A percentile compares a stretch with the other conserved stretches of the same genome.
Evolutionary conservation across 2,329 filamentous ascomycete species (phyloP).

Genomic region (Aureobasidium melanogenum): DNA sequence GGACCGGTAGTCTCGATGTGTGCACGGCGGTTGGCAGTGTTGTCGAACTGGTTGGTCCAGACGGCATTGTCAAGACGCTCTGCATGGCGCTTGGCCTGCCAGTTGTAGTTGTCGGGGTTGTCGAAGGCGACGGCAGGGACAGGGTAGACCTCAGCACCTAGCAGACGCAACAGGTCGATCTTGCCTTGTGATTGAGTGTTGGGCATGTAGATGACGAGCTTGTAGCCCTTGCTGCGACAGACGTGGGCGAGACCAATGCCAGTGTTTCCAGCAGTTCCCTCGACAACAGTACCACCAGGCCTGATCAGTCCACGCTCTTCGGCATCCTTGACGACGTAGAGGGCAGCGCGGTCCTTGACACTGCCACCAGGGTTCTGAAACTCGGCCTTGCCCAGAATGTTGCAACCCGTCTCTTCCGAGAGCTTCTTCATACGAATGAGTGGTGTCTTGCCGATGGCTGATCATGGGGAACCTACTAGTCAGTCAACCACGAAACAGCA

Average conservation of each 20-base stretch:
- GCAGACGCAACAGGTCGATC: conserved; percentile 80
- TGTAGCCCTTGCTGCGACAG: conserved; percentile 84
- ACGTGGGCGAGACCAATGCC: conserved; percentile 97
- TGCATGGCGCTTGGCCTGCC: conserved; percentile 87
- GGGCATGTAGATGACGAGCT: conserved; percentile 98
- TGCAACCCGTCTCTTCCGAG: conserved; percentile 85
- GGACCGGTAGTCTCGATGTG: conserved; percentile 96
- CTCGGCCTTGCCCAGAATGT: conserved; percentile 91
- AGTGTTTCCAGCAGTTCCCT: conserved; percentile 95
- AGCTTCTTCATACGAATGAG: conserved; percentile 83
- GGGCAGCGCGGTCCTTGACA: conserved; percentile 90
- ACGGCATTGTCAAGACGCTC: conserved; percentile 78
- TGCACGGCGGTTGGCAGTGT: conserved; percentile 83
- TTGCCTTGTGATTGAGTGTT: conserved; percentile 98
- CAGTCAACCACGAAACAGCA: conserved; percentile 8
- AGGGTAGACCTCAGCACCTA: conserved; percentile 91
- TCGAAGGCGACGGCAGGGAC: conserved; percentile 95
- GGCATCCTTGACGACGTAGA: conserved; percentile 89
- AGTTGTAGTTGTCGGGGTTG: conserved; percentile 94
- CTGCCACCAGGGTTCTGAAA: conserved; percentile 97
- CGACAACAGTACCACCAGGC: conserved; percentile 86
- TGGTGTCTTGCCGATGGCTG: conserved; percentile 95
- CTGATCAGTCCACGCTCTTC: conserved; percentile 77
- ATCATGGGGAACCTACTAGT: conserved; percentile 8
- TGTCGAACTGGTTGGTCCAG: conserved; percentile 99